Evolutionary conservation across 345 rosid genomes (phyloP).

Genomic region (Leavenworthia alabamica): DNA sequence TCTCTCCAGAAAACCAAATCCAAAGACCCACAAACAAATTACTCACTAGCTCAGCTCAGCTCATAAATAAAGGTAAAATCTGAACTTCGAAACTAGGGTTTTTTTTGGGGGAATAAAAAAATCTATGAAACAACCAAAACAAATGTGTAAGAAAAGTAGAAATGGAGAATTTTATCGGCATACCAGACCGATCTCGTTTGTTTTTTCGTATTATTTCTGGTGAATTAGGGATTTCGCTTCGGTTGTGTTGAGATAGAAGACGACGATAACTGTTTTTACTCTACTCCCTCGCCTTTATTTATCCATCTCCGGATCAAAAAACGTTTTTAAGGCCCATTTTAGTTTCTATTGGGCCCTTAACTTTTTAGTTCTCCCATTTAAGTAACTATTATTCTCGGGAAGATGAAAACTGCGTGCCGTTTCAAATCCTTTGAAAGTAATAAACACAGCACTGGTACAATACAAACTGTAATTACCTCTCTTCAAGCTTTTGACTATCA

Average conservation of each 20-base stretch:
- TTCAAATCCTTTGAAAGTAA: too few species aligned
- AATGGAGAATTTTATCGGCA: conserved; percentile 32
- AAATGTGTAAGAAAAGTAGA: conserved; percentile 30
- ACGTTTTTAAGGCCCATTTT: conserved; percentile 6
- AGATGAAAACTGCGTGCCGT: conserved; percentile 2
- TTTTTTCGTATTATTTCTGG: conserved; percentile 13
- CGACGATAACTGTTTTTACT: conserved; percentile 14
- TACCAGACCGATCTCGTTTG: conserved; percentile 37
- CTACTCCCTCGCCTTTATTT: conserved; percentile 18
- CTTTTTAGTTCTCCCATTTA: too few species aligned
- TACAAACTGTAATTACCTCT: too few species aligned
- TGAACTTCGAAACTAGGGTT: conserved; percentile 24
- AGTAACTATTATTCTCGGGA: neutral
- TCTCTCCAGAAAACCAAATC: conserved; percentile 9
- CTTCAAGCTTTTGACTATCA: too few species aligned
- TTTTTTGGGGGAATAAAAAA: conserved; percentile 13
- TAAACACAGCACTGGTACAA: neutral
- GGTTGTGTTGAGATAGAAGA: conserved; percentile 18
- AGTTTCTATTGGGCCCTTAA: neutral
- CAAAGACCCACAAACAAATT: conserved; percentile 21
- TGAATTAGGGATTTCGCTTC: conserved; percentile 33
- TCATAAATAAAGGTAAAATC: conserved; percentile 27
- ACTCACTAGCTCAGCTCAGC: conserved; percentile 33
- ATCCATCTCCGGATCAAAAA: conserved; percentile 18
- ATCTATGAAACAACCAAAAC: conserved; percentile 36